Conservation (phyloP, 305 asterid genomes). For the Fraxinus paxiana region DNA sequence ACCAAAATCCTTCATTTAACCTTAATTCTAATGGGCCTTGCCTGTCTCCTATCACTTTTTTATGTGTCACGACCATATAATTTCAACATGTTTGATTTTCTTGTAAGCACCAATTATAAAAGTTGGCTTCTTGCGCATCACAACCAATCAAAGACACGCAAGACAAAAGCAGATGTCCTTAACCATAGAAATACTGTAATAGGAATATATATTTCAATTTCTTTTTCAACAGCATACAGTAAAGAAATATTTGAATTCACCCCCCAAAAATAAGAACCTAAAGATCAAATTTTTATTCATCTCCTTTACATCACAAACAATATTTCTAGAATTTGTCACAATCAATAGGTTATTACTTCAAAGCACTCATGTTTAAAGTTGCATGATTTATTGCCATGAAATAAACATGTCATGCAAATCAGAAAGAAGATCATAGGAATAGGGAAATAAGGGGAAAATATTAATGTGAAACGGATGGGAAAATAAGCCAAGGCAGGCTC, state of each 20-base stretch:
- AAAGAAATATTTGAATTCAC: background rate
- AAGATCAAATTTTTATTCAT: background rate
- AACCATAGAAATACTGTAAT: background rate
- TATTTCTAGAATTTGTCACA: background rate
- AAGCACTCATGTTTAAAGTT: background rate
- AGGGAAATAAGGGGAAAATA: background rate
- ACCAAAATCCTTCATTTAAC: background rate
- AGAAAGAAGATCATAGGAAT: background rate
- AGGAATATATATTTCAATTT: background rate
- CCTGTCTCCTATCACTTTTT: background rate
- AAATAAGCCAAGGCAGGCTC: background rate
- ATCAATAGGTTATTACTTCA: background rate
- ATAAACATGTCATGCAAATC: background rate
- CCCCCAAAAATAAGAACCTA: background rate
- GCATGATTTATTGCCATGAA: background rate
- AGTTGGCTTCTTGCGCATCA: background rate
- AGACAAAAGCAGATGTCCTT: background rate
- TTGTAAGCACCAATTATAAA: background rate
- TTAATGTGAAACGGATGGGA: background rate
- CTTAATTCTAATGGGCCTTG: background rate
- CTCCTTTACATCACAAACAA: background rate
- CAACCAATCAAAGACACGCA: background rate
- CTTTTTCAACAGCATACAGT: background rate
- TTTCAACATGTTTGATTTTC: background rate
- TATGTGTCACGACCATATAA: background rate